A percentile compares a stretch with the other conserved stretches of the same genome.
phyloP scores from a whole-genome alignment of 1,139 yeast species.

The Candida tropicalis region DNA sequence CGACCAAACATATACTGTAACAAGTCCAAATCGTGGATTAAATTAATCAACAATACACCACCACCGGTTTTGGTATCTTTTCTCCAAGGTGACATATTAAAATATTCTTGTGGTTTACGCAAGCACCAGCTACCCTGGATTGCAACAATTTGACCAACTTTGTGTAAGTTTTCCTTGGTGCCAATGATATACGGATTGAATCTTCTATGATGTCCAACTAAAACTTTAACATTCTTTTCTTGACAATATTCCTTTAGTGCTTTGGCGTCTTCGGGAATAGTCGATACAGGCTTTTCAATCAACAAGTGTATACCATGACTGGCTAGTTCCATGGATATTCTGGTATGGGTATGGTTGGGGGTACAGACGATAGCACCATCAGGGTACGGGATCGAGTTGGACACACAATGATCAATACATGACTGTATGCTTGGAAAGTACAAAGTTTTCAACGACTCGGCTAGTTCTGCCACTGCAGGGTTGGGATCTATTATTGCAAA shows the following conservation, averaged over 20 bases:
- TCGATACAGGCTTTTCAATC: conserved; percentile 47
- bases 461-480: conserved; percentile 26
- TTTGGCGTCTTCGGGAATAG: conserved; percentile 37
- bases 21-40: conserved; percentile 46
- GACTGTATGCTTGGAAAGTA: conserved; percentile 31
- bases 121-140: conserved; percentile 48
- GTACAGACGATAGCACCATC: conserved; percentile 48
- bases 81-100: conserved; percentile 43
- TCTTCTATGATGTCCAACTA: conserved; percentile 49
- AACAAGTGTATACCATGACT: conserved; percentile 37
- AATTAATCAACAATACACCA: conserved; percentile 45
- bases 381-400: conserved; percentile 28
- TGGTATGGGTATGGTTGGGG: conserved; percentile 45
- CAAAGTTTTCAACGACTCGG: conserved; percentile 26
- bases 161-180: conserved; percentile 32
- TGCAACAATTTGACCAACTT: conserved; percentile 37
- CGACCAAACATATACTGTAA: conserved; percentile 46
- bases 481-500: conserved; percentile 42
- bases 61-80: conserved; percentile 38
- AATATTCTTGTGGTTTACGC: conserved; percentile 38
- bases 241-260: conserved; percentile 32
- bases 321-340: conserved; percentile 37
- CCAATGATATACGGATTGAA: conserved; percentile 45
- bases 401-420: conserved; percentile 31
- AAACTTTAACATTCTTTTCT: conserved; percentile 29